Conservation (phyloP, 768 basidiomycete genomes). For the Xerocomus potaroensis region DNA sequence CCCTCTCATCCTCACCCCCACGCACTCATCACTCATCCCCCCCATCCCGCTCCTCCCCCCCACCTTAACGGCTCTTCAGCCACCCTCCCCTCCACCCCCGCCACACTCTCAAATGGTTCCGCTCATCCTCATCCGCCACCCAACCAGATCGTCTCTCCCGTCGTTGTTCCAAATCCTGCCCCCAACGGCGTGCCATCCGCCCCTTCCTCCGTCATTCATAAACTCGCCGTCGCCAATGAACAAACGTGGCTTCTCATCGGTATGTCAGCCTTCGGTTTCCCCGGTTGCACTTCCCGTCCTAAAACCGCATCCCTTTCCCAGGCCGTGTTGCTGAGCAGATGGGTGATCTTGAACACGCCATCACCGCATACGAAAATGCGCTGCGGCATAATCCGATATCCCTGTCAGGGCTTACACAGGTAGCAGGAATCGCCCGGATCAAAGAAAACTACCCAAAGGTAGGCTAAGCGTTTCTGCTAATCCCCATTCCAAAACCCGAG, state of each 20-base stretch:
- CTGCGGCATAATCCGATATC: conserved; percentile 93
- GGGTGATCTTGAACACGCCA: conserved; percentile 88
- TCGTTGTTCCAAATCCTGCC: conserved; percentile 35
- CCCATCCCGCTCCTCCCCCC: conserved; percentile 35
- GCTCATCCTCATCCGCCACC: conserved; percentile 34
- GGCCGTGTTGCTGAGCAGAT: conserved; percentile 95
- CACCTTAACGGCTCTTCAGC: conserved; percentile 51
- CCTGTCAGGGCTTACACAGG: conserved; percentile 85
- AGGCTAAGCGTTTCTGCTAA: conserved; percentile 31
- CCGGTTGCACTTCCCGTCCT: conserved; percentile 3
- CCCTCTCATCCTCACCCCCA: conserved; percentile 42
- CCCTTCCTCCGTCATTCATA: conserved; percentile 54
- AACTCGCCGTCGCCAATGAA: conserved; percentile 83
- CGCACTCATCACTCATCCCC: conserved; percentile 39
- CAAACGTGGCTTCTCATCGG: conserved; percentile 95
- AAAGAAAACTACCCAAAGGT: conserved; percentile 98
- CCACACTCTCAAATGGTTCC: conserved; percentile 40
- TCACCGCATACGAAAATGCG: conserved; percentile 91
- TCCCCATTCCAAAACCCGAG: conserved; percentile 29
- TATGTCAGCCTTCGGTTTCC: conserved; percentile 25
- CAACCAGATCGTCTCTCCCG: conserved; percentile 43
- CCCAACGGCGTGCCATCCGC: conserved; percentile 22
- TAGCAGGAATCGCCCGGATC: conserved; percentile 94
- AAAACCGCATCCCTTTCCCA: conserved; percentile 36
- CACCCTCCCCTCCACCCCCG: conserved; percentile 43